Evolutionary conservation across 192 early-diverging fungal genomes (phyloP).

Genomic region (Coemansia sp.): DNA sequence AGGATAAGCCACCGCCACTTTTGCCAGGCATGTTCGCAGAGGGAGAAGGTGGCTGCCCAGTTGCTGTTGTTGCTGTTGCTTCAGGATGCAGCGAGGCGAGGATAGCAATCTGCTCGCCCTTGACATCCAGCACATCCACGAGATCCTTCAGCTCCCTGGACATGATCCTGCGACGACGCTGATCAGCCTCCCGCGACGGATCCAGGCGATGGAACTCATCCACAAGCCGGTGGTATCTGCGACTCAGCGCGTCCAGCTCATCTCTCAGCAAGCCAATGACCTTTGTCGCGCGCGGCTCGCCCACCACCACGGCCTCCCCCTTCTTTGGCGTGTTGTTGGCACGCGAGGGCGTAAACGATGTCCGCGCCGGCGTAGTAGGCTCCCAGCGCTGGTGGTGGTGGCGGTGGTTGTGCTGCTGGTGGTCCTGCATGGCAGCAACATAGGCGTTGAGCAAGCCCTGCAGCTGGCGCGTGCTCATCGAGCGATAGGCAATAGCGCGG

Average conservation of each 20-base stretch:
- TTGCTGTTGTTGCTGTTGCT: too few relatives aligned
- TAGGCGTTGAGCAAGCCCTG: constrained; percentile 50
- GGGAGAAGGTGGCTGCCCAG: too few relatives aligned
- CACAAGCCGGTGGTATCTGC: constrained; percentile 47
- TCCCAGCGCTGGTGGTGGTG: too few relatives aligned
- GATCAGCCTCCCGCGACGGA: constrained; percentile 21
- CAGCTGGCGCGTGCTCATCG: constrained; percentile 41
- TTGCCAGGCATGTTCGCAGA: too few relatives aligned
- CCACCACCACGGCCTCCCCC: too few relatives aligned
- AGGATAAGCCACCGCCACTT: too few relatives aligned
- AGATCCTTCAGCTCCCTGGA: constrained; percentile 51
- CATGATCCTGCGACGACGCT: constrained; percentile 36
- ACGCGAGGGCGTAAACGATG: constrained; percentile 24
- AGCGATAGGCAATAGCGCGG: constrained; percentile 38
- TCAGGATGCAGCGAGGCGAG: constrained; percentile 39
- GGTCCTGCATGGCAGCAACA: constrained; percentile 47
- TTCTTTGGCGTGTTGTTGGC: not conserved
- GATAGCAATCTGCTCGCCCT: constrained; percentile 56
- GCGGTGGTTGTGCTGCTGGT: too few relatives aligned
- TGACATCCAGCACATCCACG: constrained; percentile 52
- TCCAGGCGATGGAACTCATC: constrained; percentile 35
- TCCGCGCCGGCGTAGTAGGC: not conserved
- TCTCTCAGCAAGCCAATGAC: constrained; percentile 46
- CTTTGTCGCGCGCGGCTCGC: not conserved
- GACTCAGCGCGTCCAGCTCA: constrained; percentile 51